phyloP scores from a whole-genome alignment of 1,284 basidiomycete genomes.

The Ceratobasidium sp. region DNA sequence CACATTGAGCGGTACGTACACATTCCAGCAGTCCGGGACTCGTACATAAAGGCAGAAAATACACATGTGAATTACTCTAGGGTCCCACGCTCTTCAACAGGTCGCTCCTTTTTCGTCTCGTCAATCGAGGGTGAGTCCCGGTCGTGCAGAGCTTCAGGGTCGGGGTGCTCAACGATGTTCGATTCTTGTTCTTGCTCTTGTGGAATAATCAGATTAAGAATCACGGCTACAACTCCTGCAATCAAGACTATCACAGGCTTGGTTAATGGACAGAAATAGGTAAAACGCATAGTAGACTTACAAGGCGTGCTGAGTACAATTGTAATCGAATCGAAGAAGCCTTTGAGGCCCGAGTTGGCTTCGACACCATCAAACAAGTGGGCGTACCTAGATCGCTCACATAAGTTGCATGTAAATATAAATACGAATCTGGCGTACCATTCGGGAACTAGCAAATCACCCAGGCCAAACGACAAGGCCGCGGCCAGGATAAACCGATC shows the following conservation, averaged over 20 bases:
- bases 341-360: constrained; percentile 60
- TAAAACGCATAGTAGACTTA: constrained; percentile 50
- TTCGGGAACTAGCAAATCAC: constrained; percentile 57
- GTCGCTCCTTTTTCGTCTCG: constrained; percentile 13
- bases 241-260: constrained; percentile 59
- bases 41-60: too few relatives aligned
- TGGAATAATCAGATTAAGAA: constrained; percentile 72
- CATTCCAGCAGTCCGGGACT: too few relatives aligned
- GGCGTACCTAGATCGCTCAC: constrained; percentile 59
- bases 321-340: constrained; percentile 78
- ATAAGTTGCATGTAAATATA: constrained; percentile 45
- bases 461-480: constrained; percentile 74
- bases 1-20: too few relatives aligned
- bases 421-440: constrained; percentile 46
- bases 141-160: neutral
- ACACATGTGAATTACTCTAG: neutral
- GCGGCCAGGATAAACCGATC: constrained; percentile 76
- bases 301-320: constrained; percentile 80
- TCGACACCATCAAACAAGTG: constrained; percentile 71
- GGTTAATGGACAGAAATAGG: constrained; percentile 14
- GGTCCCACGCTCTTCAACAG: neutral
- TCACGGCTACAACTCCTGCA: constrained; percentile 67
- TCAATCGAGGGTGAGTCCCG: constrained; percentile 12
- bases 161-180: constrained; percentile 35
- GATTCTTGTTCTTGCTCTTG: constrained; percentile 42